Evolutionary conservation across 2,329 filamentous ascomycete genomes (phyloP).

Genomic region (Zasmidium angulare): DNA sequence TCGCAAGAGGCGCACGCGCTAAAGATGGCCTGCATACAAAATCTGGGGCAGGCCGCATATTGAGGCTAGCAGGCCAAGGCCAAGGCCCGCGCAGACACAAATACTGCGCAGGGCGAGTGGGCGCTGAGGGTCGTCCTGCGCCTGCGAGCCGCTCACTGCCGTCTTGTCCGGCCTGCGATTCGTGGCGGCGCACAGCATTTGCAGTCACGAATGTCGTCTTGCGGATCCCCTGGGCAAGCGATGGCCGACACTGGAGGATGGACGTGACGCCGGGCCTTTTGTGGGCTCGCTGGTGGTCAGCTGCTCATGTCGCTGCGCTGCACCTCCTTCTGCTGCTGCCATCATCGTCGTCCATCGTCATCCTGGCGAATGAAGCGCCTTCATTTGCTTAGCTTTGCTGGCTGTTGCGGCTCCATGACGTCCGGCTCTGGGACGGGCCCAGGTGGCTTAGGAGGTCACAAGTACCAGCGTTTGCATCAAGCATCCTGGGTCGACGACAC

Average conservation of each 20-base stretch:
- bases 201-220: neutral
- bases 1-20: constrained; percentile 4
- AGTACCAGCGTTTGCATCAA: constrained; percentile 20
- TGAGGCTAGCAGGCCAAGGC: neutral
- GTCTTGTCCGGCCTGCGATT: neutral
- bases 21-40: constrained; percentile 9
- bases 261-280: neutral
- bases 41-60: constrained; percentile 7
- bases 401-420: constrained; percentile 12
- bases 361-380: constrained; percentile 6
- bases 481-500: constrained; percentile 5
- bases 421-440: constrained; percentile 13
- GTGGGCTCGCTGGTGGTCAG: constrained; percentile 3
- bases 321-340: no score
- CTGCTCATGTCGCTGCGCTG: neutral
- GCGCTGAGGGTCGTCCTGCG: neutral
- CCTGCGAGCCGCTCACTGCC: neutral
- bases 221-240: neutral
- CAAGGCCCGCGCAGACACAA: neutral
- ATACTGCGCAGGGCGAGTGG: neutral
- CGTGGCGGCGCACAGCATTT: neutral
- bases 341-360: neutral
- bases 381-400: constrained; percentile 18
- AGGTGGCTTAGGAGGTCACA: constrained; percentile 20
- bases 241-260: neutral